Evolutionary conservation across 176 grass and related monocot genomes (phyloP).

Genomic region (Oryza brachyantha): DNA sequence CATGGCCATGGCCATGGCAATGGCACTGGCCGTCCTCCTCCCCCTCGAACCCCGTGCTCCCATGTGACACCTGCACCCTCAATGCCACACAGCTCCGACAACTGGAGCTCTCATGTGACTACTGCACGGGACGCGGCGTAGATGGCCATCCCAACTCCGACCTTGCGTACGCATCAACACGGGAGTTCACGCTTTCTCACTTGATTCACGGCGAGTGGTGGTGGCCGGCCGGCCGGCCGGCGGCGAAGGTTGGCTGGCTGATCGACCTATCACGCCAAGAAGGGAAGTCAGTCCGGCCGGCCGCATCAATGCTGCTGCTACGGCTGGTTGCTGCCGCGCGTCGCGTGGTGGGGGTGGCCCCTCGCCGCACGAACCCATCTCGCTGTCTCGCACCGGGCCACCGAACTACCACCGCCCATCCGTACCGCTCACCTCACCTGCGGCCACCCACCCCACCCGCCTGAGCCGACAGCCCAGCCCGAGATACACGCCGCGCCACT

Average conservation of each 20-base stretch:
- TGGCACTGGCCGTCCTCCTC: no score
- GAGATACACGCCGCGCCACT: neutral
- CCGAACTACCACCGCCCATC: no score
- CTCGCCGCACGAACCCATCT: neutral
- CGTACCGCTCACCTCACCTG: neutral
- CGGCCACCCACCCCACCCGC: neutral
- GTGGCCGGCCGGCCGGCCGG: neutral
- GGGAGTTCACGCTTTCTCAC: neutral
- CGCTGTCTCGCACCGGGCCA: neutral
- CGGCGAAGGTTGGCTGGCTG: neutral
- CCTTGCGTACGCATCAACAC: neutral
- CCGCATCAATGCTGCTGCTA: neutral
- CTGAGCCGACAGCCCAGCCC: no score
- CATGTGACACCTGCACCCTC: slow-evolving; percentile 26
- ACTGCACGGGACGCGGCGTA: no score
- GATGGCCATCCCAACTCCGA: no score
- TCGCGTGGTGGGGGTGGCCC: no score
- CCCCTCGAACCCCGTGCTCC: slow-evolving; percentile 21
- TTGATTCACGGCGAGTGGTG: neutral
- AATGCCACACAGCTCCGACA: neutral
- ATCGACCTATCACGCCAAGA: neutral
- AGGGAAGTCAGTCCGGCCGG: no score
- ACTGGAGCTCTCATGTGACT: neutral
- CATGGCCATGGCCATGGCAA: no score
- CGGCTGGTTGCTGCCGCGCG: neutral